Conservation (phyloP, 805 yeast species). For the Kluyveromyces siamensis region DNA sequence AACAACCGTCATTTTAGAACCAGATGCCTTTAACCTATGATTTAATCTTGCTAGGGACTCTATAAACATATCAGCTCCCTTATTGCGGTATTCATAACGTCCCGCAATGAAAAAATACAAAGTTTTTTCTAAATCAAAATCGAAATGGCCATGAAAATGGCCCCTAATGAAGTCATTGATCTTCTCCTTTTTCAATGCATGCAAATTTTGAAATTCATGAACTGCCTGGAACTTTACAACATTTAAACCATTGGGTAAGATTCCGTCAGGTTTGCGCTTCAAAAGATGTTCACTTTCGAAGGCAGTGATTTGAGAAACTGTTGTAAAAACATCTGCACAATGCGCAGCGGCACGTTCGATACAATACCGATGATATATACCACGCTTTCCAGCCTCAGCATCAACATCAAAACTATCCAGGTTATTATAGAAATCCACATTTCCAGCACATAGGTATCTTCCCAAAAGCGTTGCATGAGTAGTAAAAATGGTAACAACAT, state of each 20-base stretch:
- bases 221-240: slow-evolving; percentile 95
- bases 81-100: slow-evolving; percentile 91
- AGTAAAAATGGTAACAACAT: slow-evolving; percentile 90
- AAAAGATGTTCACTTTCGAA: slow-evolving; percentile 86
- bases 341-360: slow-evolving; percentile 96
- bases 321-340: slow-evolving; percentile 92
- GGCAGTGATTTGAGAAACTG: slow-evolving; percentile 97
- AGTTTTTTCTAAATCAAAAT: slow-evolving; percentile 89
- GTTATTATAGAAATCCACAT: slow-evolving; percentile 91
- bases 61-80: slow-evolving; percentile 92
- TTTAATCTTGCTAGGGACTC: slow-evolving; percentile 89
- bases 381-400: slow-evolving; percentile 96
- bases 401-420: slow-evolving; percentile 86
- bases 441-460: slow-evolving; percentile 90
- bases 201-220: slow-evolving; percentile 95
- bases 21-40: slow-evolving; percentile 70
- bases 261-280: slow-evolving; percentile 96
- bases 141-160: slow-evolving; percentile 93
- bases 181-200: slow-evolving; percentile 82
- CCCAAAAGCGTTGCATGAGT: slow-evolving; percentile 96
- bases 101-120: slow-evolving; percentile 95
- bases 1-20: slow-evolving; percentile 86
- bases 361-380: slow-evolving; percentile 94
- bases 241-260: slow-evolving; percentile 90
- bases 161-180: slow-evolving; percentile 93